Percentiles rank a stretch among this genome's conserved stretches.
Evolutionary conservation across 352 stramenopile genomes (phyloP).

Genomic region (Pythium aphanidermatum): DNA sequence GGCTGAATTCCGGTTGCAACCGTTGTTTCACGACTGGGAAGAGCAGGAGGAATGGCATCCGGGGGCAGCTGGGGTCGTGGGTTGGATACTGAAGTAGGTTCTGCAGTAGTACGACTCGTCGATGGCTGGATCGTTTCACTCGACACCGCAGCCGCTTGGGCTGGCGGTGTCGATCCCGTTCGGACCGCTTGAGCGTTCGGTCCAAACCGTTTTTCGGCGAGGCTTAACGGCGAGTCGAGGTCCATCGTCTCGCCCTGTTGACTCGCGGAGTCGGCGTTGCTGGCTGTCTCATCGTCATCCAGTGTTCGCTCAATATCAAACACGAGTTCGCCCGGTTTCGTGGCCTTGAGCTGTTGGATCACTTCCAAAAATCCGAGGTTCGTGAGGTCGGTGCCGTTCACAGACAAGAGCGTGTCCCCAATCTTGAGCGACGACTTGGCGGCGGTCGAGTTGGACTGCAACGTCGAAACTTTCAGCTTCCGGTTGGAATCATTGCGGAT

Average conservation of each 20-base stretch:
- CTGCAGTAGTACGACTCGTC: no score
- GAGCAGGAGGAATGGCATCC: no score
- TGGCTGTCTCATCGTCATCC: constrained; percentile 13
- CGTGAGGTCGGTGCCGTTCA: constrained; percentile 52
- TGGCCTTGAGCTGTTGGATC: constrained; percentile 55
- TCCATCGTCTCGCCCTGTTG: constrained; percentile 17
- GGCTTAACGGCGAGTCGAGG: constrained; percentile 13
- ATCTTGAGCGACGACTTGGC: constrained; percentile 36
- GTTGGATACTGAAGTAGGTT: no score
- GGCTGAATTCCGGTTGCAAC: no score
- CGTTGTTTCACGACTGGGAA: no score
- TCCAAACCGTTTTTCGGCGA: constrained; percentile 18
- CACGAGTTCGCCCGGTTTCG: constrained; percentile 35
- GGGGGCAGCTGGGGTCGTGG: no score
- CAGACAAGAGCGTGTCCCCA: constrained; percentile 60
- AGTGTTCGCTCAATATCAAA: constrained; percentile 51
- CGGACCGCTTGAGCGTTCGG: background rate
- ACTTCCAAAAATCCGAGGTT: constrained; percentile 44
- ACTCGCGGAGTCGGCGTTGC: constrained; percentile 4
- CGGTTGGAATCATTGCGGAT: constrained; percentile 55
- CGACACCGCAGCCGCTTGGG: no score
- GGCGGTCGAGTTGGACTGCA: constrained; percentile 36
- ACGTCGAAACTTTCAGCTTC: constrained; percentile 50
- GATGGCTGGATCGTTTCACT: no score
- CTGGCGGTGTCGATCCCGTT: no score